Conservation (phyloP, 176 grass and related monocot genomes). For the Phoenix dactylifera region DNA sequence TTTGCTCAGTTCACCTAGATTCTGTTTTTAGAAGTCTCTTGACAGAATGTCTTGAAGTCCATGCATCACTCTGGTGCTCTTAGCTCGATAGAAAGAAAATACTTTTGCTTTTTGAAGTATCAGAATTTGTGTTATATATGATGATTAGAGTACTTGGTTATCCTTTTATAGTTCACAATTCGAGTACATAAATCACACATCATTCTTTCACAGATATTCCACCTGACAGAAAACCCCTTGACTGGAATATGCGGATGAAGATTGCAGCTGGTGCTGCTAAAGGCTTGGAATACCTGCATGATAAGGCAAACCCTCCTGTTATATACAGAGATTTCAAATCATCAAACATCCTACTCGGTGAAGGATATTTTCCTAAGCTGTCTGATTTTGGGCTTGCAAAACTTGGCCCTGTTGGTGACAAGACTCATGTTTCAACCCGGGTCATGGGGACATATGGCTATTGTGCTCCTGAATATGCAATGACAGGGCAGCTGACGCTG, state of each 20-base stretch:
- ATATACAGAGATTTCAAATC: constrained; percentile 92
- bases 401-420: constrained; percentile 84
- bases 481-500: constrained; percentile 82
- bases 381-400: constrained; percentile 91
- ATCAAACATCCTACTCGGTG: constrained; percentile 83
- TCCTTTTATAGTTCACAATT: too few species aligned
- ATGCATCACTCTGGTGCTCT: too few species aligned
- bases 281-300: constrained; percentile 82
- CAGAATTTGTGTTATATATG: too few species aligned
- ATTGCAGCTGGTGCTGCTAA: constrained; percentile 90
- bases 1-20: too few species aligned
- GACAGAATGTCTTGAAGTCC: too few species aligned
- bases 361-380: constrained; percentile 72
- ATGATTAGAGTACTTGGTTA: too few species aligned
- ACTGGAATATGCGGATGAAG: constrained; percentile 91
- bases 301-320: constrained; percentile 76
- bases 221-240: constrained; percentile 72
- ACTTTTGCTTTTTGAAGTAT: too few species aligned
- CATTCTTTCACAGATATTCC: constrained; percentile 43
- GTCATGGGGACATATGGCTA: constrained; percentile 92
- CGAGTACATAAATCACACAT: too few species aligned
- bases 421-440: constrained; percentile 86
- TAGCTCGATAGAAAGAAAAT: too few species aligned
- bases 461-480: constrained; percentile 91
- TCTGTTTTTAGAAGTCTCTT: too few species aligned